Percentiles rank a stretch among this genome's conserved stretches.
Conservation (phyloP, 192 early-diverging fungal species). For the Linnemannia schmuckeri region DNA sequence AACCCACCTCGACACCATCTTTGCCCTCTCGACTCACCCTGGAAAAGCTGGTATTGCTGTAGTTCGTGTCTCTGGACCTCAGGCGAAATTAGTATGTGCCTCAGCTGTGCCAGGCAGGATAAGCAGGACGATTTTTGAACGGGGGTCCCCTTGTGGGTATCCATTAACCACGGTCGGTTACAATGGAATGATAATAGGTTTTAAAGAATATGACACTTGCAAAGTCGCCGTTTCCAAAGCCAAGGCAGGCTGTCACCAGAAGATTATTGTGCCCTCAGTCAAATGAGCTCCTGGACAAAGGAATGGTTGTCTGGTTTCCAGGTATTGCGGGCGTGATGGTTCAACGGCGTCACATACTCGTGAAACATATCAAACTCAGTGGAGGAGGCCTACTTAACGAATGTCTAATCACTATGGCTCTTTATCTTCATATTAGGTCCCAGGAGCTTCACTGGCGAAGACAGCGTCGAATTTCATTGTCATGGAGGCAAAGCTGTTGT, state of each 20-base stretch:
- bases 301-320: conserved; percentile 70
- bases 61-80: conserved; percentile 75
- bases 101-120: not conserved
- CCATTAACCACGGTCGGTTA: not conserved
- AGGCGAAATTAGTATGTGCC: conserved; percentile 60
- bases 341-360: not conserved
- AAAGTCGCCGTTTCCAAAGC: conserved; percentile 38
- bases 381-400: not conserved
- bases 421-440: conserved; percentile 57
- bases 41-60: conserved; percentile 87
- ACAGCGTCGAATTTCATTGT: conserved; percentile 79
- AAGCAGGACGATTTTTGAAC: not conserved
- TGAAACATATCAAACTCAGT: not conserved
- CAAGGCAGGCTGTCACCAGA: conserved; percentile 61
- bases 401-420: not conserved
- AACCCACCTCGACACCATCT: conserved; percentile 72
- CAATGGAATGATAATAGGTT: conserved; percentile 3
- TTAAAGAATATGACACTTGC: conserved; percentile 45
- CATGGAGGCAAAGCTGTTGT: conserved; percentile 83
- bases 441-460: conserved; percentile 81
- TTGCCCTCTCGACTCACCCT: conserved; percentile 77
- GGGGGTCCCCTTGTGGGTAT: not conserved
- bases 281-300: conserved; percentile 68
- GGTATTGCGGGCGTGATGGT: conserved; percentile 30
- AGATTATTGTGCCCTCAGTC: conserved; percentile 60